Base-by-base conservation (phyloP, 169 alveolate species). In the Cryptosporidium canis region DNA sequence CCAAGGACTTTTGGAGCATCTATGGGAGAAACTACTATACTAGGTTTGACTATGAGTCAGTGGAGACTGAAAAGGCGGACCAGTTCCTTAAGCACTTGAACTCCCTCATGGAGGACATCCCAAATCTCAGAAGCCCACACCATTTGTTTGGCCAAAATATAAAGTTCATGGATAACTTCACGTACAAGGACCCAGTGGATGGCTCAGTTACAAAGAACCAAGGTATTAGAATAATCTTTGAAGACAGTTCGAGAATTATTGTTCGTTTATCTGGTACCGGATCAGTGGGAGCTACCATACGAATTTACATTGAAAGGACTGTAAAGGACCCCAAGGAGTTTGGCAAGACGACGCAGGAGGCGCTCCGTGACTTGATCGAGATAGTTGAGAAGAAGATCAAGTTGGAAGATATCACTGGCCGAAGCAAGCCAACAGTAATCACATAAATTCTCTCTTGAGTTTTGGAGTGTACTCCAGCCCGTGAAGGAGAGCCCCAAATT, bases 111-210 rank as follows among this genome's bases (percentile, higher is more conserved):
- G 77, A 77, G 21, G 45, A 77, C 58, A 4, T 1, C 2, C 44
- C 3, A 18, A 41, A 41, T n/a, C 9, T 77, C 16, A 14, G 29
- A 41, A 77, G 44, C 9, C 55, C 51, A 16, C 48, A 18, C 39
- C 33, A 9, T 51, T 77, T 24, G 27, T 39, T 21, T 58, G 84
- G 39, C 12, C 12, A 56, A 11, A 18, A 12, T 18, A 18, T 77
- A 16, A 56, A 56, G 27, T 53, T 58, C 31, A 97, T 97, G 37
- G 97, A 93, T 66, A 92, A 92, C 66, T 96, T 95, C 83, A 93
- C 92, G 72, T 96, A 95, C 83, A 90, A 83, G 39, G 99, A 96
- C 67, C 99, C 99, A 33, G 98, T 97, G 39, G 99, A 97, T 90
- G 92, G 94, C n/a, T 93, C 96, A 55, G 96, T 94, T 16, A 90